phyloP scores from a whole-genome alignment of 2,329 filamentous ascomycete species.

The Colletotrichum gigasporum region DNA sequence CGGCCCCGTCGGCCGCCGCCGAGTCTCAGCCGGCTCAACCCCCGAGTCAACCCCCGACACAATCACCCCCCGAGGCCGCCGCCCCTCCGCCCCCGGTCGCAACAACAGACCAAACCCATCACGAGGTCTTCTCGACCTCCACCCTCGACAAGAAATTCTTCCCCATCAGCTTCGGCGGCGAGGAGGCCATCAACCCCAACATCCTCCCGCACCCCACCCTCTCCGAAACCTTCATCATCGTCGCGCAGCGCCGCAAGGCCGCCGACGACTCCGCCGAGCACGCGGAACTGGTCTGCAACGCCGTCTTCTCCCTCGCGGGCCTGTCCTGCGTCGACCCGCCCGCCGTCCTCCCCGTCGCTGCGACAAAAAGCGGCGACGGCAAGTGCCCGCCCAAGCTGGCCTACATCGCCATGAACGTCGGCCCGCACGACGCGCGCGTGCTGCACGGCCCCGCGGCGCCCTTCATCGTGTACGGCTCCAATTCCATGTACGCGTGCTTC shows the following conservation, averaged over 20 bases:
- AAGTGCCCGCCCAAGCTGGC: slow-evolving; percentile 55
- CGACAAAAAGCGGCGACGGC: slow-evolving; percentile 47
- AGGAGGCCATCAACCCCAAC: slow-evolving; percentile 61
- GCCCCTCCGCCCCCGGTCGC: neutral
- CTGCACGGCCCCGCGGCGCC: slow-evolving; percentile 62
- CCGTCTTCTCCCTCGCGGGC: slow-evolving; percentile 51
- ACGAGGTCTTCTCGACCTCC: slow-evolving; percentile 56
- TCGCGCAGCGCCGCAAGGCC: slow-evolving; percentile 54
- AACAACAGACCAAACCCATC: slow-evolving; percentile 36
- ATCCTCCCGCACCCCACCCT: slow-evolving; percentile 63
- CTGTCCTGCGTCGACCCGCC: slow-evolving; percentile 54
- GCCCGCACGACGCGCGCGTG: slow-evolving; percentile 67
- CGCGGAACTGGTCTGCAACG: slow-evolving; percentile 59
- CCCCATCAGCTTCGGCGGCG: slow-evolving; percentile 54
- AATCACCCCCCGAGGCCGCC: slow-evolving; percentile 37
- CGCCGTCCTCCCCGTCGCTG: slow-evolving; percentile 53
- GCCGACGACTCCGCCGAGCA: slow-evolving; percentile 43
- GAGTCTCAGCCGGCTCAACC: too few species aligned
- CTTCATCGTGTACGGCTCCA: slow-evolving; percentile 64
- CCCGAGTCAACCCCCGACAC: too few species aligned
- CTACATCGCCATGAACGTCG: slow-evolving; percentile 54
- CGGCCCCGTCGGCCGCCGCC: slow-evolving; percentile 50
- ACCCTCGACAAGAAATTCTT: slow-evolving; percentile 59
- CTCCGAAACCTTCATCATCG: slow-evolving; percentile 58
- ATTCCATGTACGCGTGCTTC: slow-evolving; percentile 63